Conservation (phyloP, 2,329 filamentous ascomycete species). For the Talaromyces sp. region DNA sequence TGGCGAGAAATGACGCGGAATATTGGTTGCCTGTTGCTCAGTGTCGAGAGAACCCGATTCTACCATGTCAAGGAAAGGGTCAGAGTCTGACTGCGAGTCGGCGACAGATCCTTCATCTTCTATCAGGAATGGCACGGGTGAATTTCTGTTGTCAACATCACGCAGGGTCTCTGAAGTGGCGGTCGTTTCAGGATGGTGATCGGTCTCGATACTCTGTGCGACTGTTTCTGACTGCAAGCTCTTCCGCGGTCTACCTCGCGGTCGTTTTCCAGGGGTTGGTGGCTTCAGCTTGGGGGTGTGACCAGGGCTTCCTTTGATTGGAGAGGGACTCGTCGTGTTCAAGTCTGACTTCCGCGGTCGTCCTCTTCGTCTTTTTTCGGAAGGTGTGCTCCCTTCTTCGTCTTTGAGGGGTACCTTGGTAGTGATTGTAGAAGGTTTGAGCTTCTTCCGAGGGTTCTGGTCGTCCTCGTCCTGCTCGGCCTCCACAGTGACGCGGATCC, state of each 20-base stretch:
- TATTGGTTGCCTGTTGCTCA: neutral
- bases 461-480: constrained; percentile 40
- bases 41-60: constrained; percentile 11
- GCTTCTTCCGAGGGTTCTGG: constrained; percentile 26
- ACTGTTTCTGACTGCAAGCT: constrained; percentile 18
- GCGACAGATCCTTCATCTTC: constrained; percentile 11
- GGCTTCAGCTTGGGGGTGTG: constrained; percentile 25
- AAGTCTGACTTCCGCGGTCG: constrained; percentile 38
- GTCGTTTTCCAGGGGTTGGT: constrained; percentile 25
- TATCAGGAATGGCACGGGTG: constrained; percentile 5
- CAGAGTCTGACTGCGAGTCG: constrained; percentile 5
- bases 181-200: constrained; percentile 12
- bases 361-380: constrained; percentile 36
- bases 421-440: constrained; percentile 27
- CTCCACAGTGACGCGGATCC: constrained; percentile 43
- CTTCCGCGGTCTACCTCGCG: constrained; percentile 34
- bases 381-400: constrained; percentile 25
- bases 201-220: constrained; percentile 15
- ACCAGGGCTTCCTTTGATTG: constrained; percentile 25
- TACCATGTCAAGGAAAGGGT: constrained; percentile 16
- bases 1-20: constrained; percentile 1
- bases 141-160: constrained; percentile 22
- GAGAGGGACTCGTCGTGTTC: constrained; percentile 27
- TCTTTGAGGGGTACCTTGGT: constrained; percentile 39
- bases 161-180: constrained; percentile 16